Percentiles rank a stretch among this genome's conserved stretches.
phyloP scores from a whole-genome alignment of 2,329 filamentous ascomycete species.

The Graphilbum sp. region DNA sequence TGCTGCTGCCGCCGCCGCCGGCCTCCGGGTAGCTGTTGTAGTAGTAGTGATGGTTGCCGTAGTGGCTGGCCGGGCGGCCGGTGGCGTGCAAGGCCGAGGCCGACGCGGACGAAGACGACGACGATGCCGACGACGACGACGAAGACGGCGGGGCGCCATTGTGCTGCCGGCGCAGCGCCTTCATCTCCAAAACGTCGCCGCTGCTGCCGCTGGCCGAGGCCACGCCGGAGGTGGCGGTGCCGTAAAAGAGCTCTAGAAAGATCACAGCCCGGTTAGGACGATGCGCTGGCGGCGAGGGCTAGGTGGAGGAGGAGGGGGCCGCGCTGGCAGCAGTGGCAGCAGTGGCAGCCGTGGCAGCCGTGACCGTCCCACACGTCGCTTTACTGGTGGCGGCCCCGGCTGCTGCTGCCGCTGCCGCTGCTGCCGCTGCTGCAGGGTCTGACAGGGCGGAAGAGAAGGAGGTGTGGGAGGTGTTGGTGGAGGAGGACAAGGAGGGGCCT shows the following conservation, averaged over 20 bases:
- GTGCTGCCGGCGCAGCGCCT: not conserved
- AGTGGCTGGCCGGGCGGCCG: not conserved
- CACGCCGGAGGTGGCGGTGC: not conserved
- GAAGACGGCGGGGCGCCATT: not conserved
- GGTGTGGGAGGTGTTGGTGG: not conserved
- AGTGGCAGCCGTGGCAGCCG: too few relatives aligned
- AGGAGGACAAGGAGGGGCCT: conserved; percentile 1
- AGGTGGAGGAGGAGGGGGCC: too few relatives aligned
- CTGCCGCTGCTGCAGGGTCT: not conserved
- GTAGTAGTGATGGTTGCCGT: not conserved
- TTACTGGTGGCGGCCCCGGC: not conserved
- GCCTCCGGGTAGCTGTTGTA: not conserved
- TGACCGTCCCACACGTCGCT: too few relatives aligned
- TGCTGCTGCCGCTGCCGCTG: not conserved
- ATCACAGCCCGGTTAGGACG: not conserved
- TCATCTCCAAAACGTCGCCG: not conserved
- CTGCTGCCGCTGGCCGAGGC: not conserved
- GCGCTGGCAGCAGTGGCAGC: too few relatives aligned
- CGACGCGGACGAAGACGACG: not conserved
- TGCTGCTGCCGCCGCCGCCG: too few relatives aligned
- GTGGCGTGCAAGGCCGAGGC: not conserved
- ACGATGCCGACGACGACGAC: not conserved
- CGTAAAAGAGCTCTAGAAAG: not conserved
- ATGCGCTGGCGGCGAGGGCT: too few relatives aligned
- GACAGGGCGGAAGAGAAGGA: not conserved